Evolutionary conservation across 176 grass and related monocot species (phyloP), one percentile per base, ranked within the genome.

Genomic region (Cymbopogon citratus): DNA sequence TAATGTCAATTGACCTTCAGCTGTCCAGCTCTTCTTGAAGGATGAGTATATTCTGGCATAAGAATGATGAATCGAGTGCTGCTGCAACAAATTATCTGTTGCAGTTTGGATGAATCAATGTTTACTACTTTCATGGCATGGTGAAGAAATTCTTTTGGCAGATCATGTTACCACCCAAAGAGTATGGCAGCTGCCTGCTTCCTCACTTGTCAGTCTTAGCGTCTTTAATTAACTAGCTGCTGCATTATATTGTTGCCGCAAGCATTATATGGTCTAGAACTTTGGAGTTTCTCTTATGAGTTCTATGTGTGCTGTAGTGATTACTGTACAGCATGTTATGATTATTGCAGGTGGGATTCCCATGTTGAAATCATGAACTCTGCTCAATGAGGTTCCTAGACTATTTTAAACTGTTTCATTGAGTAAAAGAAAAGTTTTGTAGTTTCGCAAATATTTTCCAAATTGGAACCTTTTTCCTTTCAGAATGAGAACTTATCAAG

Each of bases 1-100:
- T 97, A 44, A 69, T 87, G 73, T 94, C 91, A 38, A 84, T 92
- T 68, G 87, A 94, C 34, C 63, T 69, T 14, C 85, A 54, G 77
- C 76, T 90, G 5, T 92, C 87, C 14, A 79, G 75, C 63, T 90
- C 93, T 24, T 86, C 77, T 29, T 84, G 85, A 94, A 79, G 84
- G 82, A 94, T 85, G 67, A 80, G 80, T 83, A 63, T 63, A 59
- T 69, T 70, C 1, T 64, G 77, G 63, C 36, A 45, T 19, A 69
- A 68, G 39, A 60, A 75, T 78, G 23, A 3, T 77, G 18, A 78
- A 33, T 69, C 49, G 62, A 48, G 16, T 74, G 64, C 15, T 69
- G 52, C n/a, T 88, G 60, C 75, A 51, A 11, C 23, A 77, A 51
- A 70, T 76, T 76, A 26, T 82, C 2, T 57, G 3, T 68, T 72